phyloP scores from a whole-genome alignment of 2,329 filamentous ascomycete species.

The Taxawa tesnikishii region DNA sequence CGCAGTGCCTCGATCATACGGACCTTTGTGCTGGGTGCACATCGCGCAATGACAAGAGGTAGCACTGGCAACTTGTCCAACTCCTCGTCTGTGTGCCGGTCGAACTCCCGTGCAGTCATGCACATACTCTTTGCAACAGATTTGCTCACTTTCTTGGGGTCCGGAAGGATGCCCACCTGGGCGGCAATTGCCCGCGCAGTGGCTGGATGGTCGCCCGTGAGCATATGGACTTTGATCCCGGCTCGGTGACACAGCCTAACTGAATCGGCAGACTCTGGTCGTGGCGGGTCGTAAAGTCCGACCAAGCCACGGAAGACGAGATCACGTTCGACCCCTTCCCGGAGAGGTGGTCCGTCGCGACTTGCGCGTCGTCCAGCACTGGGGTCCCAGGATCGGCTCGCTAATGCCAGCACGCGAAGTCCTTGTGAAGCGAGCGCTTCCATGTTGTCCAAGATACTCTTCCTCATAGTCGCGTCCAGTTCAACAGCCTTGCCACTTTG shows the following conservation, averaged over 20 bases:
- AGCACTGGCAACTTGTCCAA: constrained; percentile 28
- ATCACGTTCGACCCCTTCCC: constrained; percentile 13
- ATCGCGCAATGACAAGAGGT: constrained; percentile 33
- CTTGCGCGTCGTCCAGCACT: constrained; percentile 4
- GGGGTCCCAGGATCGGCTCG: constrained; percentile 9
- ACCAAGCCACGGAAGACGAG: constrained; percentile 18
- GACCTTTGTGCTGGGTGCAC: constrained; percentile 33
- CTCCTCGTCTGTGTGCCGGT: constrained; percentile 28
- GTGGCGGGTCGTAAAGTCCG: constrained; percentile 20
- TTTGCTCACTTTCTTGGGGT: constrained; percentile 11
- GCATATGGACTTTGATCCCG: constrained; percentile 37
- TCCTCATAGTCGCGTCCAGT: constrained; percentile 38
- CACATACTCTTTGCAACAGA: constrained; percentile 18
- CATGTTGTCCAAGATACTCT: constrained; percentile 53
- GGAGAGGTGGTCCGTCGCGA: constrained; percentile 4
- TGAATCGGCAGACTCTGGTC: constrained; percentile 21
- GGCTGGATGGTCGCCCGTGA: constrained; percentile 34
- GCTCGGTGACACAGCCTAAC: constrained; percentile 32
- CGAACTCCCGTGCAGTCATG: constrained; percentile 33
- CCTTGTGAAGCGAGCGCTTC: constrained; percentile 49
- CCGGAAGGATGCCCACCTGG: constrained; percentile 32
- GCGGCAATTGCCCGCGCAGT: constrained; percentile 35
- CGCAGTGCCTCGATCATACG: constrained; percentile 35
- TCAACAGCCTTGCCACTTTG: constrained; percentile 30
- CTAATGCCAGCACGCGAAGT: constrained; percentile 20